A percentile compares a stretch with the other conserved stretches of the same genome.
phyloP scores from a whole-genome alignment of 306 rosid species.

The Luffa acutangula region DNA sequence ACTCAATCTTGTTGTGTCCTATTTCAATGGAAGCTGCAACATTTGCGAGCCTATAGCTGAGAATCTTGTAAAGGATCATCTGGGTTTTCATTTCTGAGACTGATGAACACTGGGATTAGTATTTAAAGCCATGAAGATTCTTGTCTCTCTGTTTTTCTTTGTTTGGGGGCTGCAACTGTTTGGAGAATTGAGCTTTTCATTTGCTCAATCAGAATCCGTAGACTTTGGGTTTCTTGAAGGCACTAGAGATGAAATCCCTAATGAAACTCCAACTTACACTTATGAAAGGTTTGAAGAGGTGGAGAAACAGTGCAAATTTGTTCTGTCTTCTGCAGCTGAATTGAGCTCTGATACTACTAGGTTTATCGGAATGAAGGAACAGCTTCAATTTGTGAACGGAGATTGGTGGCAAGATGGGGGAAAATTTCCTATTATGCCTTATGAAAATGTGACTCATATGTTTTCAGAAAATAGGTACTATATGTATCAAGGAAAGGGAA shows the following conservation, averaged over 20 bases:
- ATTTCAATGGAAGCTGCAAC: neutral
- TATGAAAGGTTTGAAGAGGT: slow-evolving; percentile 70
- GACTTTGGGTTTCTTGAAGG: neutral
- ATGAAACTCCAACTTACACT: slow-evolving; percentile 18
- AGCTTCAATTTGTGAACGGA: slow-evolving; percentile 57
- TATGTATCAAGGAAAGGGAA: neutral
- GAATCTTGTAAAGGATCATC: neutral
- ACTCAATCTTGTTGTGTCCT: neutral
- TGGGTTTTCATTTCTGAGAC: neutral
- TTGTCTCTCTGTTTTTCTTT: slow-evolving; percentile 1
- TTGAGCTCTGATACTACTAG: slow-evolving; percentile 34
- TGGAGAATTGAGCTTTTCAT: neutral
- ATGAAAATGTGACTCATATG: slow-evolving; percentile 21
- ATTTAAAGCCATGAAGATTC: neutral
- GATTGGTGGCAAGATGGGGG: slow-evolving; percentile 71
- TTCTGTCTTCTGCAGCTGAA: slow-evolving; percentile 59
- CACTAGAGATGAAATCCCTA: neutral
- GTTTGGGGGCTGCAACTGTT: neutral
- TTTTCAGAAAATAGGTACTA: neutral
- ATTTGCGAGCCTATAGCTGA: neutral
- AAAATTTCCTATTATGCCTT: slow-evolving; percentile 66
- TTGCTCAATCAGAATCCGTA: neutral
- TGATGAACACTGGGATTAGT: neutral
- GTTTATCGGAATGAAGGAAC: slow-evolving; percentile 33
- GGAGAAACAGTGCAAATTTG: slow-evolving; percentile 49